phyloP scores from a whole-genome alignment of 2,329 filamentous ascomycete genomes.

The Pseudohalonectria lignicola region DNA sequence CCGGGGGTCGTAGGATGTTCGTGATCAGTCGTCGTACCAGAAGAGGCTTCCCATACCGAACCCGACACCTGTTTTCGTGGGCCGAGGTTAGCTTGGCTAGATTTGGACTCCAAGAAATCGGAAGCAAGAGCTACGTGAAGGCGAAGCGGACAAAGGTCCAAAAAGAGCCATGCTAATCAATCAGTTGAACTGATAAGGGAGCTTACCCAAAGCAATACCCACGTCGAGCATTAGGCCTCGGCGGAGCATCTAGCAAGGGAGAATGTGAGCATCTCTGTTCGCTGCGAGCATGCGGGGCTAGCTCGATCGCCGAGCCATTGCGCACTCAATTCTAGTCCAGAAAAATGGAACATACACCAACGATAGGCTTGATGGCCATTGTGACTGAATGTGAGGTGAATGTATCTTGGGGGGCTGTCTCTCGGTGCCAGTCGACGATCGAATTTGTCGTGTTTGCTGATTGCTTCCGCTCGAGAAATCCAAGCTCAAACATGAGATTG shows the following conservation, averaged over 20 bases:
- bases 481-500: too few relatives aligned
- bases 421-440: too few relatives aligned
- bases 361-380: slow-evolving; percentile 48
- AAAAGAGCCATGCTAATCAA: neutral
- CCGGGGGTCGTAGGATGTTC: neutral
- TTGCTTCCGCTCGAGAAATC: too few relatives aligned
- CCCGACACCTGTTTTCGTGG: slow-evolving; percentile 31
- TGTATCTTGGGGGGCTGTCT: too few relatives aligned
- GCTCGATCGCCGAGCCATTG: slow-evolving; percentile 1
- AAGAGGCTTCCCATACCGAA: slow-evolving; percentile 42
- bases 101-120: neutral
- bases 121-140: neutral
- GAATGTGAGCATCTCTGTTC: neutral
- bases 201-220: slow-evolving; percentile 42
- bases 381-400: slow-evolving; percentile 14
- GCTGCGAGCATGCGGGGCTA: neutral
- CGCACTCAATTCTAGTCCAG: neutral
- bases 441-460: too few relatives aligned
- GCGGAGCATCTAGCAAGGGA: slow-evolving; percentile 41
- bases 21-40: slow-evolving; percentile 34
- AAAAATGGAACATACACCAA: slow-evolving; percentile 40
- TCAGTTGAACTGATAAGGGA: neutral
- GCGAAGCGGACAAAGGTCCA: too few relatives aligned
- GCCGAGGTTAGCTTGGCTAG: slow-evolving; percentile 18
- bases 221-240: slow-evolving; percentile 47